Base-by-base conservation (phyloP, 1,284 basidiomycete genomes). In the Gomphus bonarii region DNA sequence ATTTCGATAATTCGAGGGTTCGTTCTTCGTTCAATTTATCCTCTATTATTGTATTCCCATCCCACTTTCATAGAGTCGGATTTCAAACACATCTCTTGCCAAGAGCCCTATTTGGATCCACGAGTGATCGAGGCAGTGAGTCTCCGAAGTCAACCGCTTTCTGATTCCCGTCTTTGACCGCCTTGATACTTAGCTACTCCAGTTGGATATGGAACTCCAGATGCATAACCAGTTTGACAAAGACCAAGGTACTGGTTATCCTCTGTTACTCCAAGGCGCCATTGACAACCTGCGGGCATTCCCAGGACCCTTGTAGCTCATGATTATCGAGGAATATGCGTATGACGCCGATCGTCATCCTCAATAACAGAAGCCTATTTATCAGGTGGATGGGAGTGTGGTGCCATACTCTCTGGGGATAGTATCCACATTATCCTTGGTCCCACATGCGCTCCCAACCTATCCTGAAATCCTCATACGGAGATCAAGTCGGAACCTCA, bases 191-290 rank as follows among this genome's bases (percentile, higher is more conserved):
- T 43, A 47, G 46, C 16, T 47, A 25, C n/a, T 28, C 22, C 46
- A 47, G 46, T 14, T n/a, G 22, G 51, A 53, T n/a, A 53, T 53
- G 50, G 50, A 51, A 1, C 25, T 25, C 33, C 51, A 53, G 22
- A 40, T 53, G 35, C 18, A 25, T 22, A n/a, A 28, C 3, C n/a
- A 53, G 20, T 53, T 53, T 22, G 51, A 53, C 38, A 12, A 40
- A 20, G 51, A 53, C 20, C 16, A 30, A n/a, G 35, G 25, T 20
- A 16, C 20, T 28, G 51, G 22, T 18, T 18, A 3, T 42, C 16
- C 40, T 53, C 16, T 53, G 33, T 28, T 53, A 10, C 51, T 36
- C 16, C 51, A 28, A 18, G 38, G 22, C n/a, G 51, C 51, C 16
- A 11, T 53, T 42, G 6, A 28, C 18, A 18, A 42, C n/a, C 9